Percentiles rank a stretch among this genome's conserved stretches.
These are phyloP conservation scores for Coccomyxa sp. DNA, from an alignment of 139 green algal species.

Conservation along the genomic window DNA sequence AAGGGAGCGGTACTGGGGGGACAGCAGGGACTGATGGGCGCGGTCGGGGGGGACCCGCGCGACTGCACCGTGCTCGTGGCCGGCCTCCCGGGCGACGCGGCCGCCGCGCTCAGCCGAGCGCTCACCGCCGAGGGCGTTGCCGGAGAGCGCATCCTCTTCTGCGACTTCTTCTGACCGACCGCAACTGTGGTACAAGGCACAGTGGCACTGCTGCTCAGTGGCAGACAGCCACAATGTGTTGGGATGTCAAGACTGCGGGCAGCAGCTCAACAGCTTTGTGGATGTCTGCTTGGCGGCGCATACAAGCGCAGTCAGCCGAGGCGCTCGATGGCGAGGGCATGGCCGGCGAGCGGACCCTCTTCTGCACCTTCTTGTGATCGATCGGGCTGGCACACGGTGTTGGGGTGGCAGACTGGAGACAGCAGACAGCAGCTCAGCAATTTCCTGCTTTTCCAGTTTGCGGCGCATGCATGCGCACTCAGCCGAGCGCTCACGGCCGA, in stretches of 20 bases:
- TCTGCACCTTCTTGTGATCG: neutral
- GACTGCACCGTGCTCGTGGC: slow-evolving; percentile 54
- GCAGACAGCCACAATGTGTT: neutral
- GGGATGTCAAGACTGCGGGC: neutral
- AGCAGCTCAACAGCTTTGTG: neutral
- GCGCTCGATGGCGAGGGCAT: neutral
- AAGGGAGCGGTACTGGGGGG: slow-evolving; percentile 18
- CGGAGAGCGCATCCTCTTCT: slow-evolving; percentile 59
- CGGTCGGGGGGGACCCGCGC: slow-evolving; percentile 24
- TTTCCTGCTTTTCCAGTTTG: no score
- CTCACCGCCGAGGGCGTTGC: slow-evolving; percentile 49
- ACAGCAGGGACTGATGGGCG: slow-evolving; percentile 15
- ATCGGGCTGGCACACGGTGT: no score
- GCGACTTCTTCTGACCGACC: slow-evolving; percentile 51
- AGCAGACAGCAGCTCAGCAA: no score
- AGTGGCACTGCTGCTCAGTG: neutral
- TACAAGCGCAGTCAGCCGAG: neutral
- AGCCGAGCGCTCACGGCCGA: no score
- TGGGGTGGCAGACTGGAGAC: no score
- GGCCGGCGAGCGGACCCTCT: neutral
- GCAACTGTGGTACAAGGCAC: neutral
- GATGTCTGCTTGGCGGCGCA: neutral
- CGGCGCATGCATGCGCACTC: no score
- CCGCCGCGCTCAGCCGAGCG: slow-evolving; percentile 40
- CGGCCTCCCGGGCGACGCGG: slow-evolving; percentile 47